Percentiles rank a stretch among this genome's conserved stretches.
Conservation (phyloP, 177 flowering plant species). For the Vitis hybrid region DNA sequence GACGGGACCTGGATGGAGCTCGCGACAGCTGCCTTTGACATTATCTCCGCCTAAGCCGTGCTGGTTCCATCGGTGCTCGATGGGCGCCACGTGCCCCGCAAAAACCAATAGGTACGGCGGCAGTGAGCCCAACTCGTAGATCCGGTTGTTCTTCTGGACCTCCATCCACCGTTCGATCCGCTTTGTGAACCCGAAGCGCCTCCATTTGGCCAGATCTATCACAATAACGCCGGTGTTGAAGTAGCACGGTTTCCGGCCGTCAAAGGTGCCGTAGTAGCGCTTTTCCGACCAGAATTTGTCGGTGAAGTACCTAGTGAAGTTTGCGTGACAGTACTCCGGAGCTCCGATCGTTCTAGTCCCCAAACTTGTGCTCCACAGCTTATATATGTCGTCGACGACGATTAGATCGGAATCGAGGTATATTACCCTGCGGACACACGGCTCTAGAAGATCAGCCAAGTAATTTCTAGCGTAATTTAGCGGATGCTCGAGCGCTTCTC, state of each 20-base stretch:
- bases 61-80: slow-evolving; percentile 71
- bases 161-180: slow-evolving; percentile 67
- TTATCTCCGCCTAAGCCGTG: slow-evolving; percentile 70
- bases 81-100: slow-evolving; percentile 59
- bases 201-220: slow-evolving; percentile 57
- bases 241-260: slow-evolving; percentile 48
- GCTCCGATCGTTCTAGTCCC: slow-evolving; percentile 50
- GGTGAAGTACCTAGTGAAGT: slow-evolving; percentile 62
- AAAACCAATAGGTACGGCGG: slow-evolving; percentile 62
- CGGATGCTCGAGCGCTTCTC: slow-evolving; percentile 67
- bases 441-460: slow-evolving; percentile 52
- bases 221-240: slow-evolving; percentile 75
- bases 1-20: slow-evolving; percentile 59
- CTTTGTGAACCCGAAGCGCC: slow-evolving; percentile 46
- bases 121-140: slow-evolving; percentile 62
- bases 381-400: slow-evolving; percentile 53
- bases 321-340: slow-evolving; percentile 64
- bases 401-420: slow-evolving; percentile 63
- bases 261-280: slow-evolving; percentile 31
- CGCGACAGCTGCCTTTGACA: slow-evolving; percentile 55
- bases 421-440: slow-evolving; percentile 54
- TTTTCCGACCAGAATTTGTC: slow-evolving; percentile 39
- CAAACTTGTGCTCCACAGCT: slow-evolving; percentile 48
- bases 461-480: slow-evolving; percentile 63
- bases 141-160: slow-evolving; percentile 48